Conservation (phyloP, 208 protist species). For the Naegleria gruberi region DNA sequence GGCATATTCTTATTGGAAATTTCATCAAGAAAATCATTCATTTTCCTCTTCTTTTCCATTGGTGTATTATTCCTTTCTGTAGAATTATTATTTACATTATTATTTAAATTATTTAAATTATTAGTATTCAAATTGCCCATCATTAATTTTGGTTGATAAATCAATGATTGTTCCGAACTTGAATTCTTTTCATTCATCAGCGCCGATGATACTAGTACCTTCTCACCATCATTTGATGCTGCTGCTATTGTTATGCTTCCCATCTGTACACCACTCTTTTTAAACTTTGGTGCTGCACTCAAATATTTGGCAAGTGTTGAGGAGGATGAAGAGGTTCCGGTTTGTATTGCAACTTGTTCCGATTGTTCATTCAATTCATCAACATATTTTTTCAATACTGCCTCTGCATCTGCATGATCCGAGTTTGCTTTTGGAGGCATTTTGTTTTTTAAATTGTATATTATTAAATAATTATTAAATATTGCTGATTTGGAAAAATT, state of each 20-base stretch:
- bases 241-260: too few species aligned
- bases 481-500: too few species aligned
- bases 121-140: neutral
- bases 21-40: neutral
- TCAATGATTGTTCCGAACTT: neutral
- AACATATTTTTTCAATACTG: neutral
- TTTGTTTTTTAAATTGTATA: too few species aligned
- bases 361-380: neutral
- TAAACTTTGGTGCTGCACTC: neutral
- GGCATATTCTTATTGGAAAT: neutral
- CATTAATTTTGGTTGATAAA: neutral
- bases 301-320: neutral
- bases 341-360: neutral
- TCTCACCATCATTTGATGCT: neutral
- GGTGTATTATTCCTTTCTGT: too few species aligned
- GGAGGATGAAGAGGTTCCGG: too few species aligned
- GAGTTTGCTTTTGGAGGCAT: neutral
- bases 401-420: neutral
- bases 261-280: neutral
- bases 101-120: neutral
- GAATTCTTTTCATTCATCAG: neutral
- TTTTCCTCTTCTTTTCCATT: too few species aligned
- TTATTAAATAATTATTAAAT: too few species aligned
- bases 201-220: too few species aligned
- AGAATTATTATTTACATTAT: neutral